Conservation (phyloP, 257 asterid species). For the Echium plantagineum region DNA sequence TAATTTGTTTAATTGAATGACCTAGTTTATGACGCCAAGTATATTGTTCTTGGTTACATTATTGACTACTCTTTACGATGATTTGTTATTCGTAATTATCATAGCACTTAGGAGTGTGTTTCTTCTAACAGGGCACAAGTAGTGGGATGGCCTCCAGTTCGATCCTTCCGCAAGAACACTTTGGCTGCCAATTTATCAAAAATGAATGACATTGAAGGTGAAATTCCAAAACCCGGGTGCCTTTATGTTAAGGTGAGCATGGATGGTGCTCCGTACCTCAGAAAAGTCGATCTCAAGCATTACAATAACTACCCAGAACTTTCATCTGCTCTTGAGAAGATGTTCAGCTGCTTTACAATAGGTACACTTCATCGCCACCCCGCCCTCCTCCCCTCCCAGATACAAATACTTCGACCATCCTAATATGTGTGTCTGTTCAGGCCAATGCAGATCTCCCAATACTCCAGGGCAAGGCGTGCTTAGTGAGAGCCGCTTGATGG, state of each 20-base stretch:
- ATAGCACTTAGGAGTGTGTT: background rate
- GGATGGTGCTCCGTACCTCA: conserved; percentile 89
- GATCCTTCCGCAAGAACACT: conserved; percentile 67
- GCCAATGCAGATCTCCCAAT: conserved; percentile 45
- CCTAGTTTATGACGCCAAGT: too few relatives aligned
- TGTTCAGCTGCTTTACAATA: conserved; percentile 77
- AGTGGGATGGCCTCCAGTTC: conserved; percentile 89
- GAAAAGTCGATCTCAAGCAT: conserved; percentile 69
- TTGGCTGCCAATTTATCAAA: conserved; percentile 37
- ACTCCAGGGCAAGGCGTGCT: conserved; percentile 35
- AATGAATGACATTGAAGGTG: conserved; percentile 18
- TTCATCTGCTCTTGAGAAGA: conserved; percentile 68
- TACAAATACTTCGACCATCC: too few relatives aligned
- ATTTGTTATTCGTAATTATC: too few relatives aligned
- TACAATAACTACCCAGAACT: conserved; percentile 44
- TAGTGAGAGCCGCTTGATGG: conserved; percentile 47
- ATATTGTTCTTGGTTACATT: too few relatives aligned
- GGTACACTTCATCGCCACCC: conserved; percentile 23
- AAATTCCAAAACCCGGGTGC: conserved; percentile 32
- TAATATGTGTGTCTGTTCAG: conserved; percentile 26
- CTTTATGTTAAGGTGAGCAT: conserved; percentile 74
- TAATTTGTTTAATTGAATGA: too few relatives aligned
- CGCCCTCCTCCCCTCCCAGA: too few relatives aligned
- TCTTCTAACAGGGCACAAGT: conserved; percentile 56
- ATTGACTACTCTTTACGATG: too few relatives aligned